These are phyloP conservation scores for Rhododendron kiyosumense DNA, from an alignment of 148 eudicot genomes.

Conservation along the genomic window DNA sequence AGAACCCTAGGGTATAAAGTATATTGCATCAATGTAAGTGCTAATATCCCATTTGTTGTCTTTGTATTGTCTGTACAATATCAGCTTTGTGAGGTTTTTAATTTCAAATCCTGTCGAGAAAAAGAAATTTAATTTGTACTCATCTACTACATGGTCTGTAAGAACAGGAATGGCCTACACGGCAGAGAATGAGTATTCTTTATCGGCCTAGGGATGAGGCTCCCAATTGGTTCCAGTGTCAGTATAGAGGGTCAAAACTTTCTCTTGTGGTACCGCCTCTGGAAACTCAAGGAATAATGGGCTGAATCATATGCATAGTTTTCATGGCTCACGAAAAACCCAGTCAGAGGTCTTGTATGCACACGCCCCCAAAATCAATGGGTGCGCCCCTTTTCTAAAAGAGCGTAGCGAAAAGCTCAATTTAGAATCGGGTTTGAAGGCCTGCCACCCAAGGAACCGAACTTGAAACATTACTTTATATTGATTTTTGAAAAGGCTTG, in stretches of 20 bases:
- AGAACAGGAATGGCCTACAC: not conserved
- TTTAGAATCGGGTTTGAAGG: too few relatives aligned
- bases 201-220: not conserved
- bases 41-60: too few relatives aligned
- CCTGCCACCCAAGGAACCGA: too few relatives aligned
- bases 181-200: not conserved
- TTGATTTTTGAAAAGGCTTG: too few relatives aligned
- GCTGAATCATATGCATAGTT: not conserved
- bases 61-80: not conserved
- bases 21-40: not conserved
- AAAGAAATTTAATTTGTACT: not conserved
- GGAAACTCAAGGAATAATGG: not conserved
- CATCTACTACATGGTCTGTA: not conserved
- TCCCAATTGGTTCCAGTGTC: too few relatives aligned
- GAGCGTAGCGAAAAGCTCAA: too few relatives aligned
- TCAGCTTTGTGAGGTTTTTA: not conserved
- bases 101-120: not conserved
- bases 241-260: not conserved
- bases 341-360: too few relatives aligned
- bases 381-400: too few relatives aligned
- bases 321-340: not conserved
- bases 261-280: not conserved
- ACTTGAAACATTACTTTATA: too few relatives aligned
- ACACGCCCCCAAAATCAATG: too few relatives aligned
- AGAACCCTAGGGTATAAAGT: not conserved